Conservation (phyloP, 2,329 filamentous ascomycete genomes). For the Sarocladium brachiariae region DNA sequence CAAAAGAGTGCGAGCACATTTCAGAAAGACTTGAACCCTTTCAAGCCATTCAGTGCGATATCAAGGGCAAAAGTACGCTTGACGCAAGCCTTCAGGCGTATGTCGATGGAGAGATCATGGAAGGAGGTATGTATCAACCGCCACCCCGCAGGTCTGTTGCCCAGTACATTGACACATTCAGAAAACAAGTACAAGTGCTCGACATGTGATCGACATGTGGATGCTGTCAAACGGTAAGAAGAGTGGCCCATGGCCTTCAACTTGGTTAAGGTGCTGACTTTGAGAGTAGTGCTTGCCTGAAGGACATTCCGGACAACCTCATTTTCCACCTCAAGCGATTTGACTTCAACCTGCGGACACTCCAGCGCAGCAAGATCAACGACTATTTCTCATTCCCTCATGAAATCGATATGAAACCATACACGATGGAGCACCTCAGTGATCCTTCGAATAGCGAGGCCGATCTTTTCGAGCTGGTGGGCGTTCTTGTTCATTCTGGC, state of each 20-base stretch:
- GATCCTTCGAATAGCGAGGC: slow-evolving; percentile 45
- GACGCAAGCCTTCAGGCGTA: slow-evolving; percentile 90
- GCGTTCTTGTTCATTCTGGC: slow-evolving; percentile 86
- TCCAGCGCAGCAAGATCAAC: slow-evolving; percentile 88
- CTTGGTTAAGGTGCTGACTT: slow-evolving; percentile 12
- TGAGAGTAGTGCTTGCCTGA: slow-evolving; percentile 68
- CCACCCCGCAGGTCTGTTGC: background rate
- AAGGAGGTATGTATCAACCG: slow-evolving; percentile 59
- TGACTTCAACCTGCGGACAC: slow-evolving; percentile 69
- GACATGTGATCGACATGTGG: slow-evolving; percentile 78
- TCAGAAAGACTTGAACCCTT: slow-evolving; percentile 88
- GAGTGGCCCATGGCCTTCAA: background rate
- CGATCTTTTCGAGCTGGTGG: slow-evolving; percentile 90
- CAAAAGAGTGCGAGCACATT: slow-evolving; percentile 88
- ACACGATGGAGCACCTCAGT: slow-evolving; percentile 79
- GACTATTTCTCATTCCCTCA: slow-evolving; percentile 86
- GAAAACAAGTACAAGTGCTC: slow-evolving; percentile 99
- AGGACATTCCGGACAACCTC: slow-evolving; percentile 85
- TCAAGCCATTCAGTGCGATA: slow-evolving; percentile 91
- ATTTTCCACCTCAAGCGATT: slow-evolving; percentile 94
- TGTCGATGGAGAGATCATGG: slow-evolving; percentile 92
- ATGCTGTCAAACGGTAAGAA: slow-evolving; percentile 76
- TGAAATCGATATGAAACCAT: slow-evolving; percentile 78
- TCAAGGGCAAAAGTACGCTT: slow-evolving; percentile 81
- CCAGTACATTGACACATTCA: slow-evolving; percentile 23